phyloP scores from a whole-genome alignment of 2,329 filamentous ascomycete species.

The Phialophora verrucosa region DNA sequence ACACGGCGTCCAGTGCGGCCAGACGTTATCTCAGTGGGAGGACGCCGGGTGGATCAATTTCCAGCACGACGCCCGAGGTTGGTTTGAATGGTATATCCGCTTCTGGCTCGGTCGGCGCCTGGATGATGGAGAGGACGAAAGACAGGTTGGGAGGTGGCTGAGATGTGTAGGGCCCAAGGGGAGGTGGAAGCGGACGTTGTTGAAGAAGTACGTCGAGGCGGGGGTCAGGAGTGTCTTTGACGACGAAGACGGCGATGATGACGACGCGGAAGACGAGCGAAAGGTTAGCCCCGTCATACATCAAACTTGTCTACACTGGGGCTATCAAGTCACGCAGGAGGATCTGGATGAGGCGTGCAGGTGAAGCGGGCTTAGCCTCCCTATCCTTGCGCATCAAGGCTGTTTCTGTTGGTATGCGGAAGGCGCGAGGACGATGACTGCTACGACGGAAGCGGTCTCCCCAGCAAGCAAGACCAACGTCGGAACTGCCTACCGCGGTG shows the following conservation, averaged over 20 bases:
- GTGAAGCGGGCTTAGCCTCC: conserved; percentile 4
- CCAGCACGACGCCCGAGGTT: conserved; percentile 59
- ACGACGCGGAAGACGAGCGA: conserved; percentile 14
- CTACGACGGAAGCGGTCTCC: background rate
- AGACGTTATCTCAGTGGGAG: conserved; percentile 63
- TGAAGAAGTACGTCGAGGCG: conserved; percentile 58
- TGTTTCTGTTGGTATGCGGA: background rate
- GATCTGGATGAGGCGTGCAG: conserved; percentile 56
- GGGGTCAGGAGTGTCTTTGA: conserved; percentile 59
- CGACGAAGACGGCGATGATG: conserved; percentile 27
- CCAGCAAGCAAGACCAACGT: background rate
- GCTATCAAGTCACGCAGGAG: conserved; percentile 58
- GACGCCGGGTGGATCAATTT: conserved; percentile 62
- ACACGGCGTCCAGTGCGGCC: conserved; percentile 59
- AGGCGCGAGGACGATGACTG: background rate
- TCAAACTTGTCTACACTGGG: conserved; percentile 65
- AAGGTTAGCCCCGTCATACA: conserved; percentile 61
- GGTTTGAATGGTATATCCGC: conserved; percentile 64
- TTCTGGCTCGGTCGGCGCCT: conserved; percentile 60
- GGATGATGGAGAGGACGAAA: conserved; percentile 59
- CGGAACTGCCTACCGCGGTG: background rate
- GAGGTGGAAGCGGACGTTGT: conserved; percentile 57
- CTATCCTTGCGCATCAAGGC: background rate
- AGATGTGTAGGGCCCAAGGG: conserved; percentile 59
- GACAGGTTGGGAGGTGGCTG: conserved; percentile 59